Conservation (phyloP, 257 asterid species). For the Perilla frutescens region DNA sequence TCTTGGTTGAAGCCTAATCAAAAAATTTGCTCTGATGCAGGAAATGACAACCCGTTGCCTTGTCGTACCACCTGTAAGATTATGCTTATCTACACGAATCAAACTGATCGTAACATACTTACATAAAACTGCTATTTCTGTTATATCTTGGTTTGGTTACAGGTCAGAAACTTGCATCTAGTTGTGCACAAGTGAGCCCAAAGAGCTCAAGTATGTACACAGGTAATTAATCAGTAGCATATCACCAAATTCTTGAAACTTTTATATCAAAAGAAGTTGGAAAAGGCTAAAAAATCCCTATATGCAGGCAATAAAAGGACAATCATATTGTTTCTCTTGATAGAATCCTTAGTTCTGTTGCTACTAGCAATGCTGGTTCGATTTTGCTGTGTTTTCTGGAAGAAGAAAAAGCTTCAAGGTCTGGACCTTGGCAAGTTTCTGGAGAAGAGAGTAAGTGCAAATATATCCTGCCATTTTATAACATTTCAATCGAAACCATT, state of each 20-base stretch:
- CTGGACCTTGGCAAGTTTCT: constrained; percentile 75
- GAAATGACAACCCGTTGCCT: constrained; percentile 63
- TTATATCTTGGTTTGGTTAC: constrained; percentile 35
- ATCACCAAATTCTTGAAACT: constrained; percentile 9
- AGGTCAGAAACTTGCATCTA: constrained; percentile 77
- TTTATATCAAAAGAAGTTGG: neutral
- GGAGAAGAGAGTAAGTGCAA: constrained; percentile 76
- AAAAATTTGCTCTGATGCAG: constrained; percentile 49
- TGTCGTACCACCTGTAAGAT: constrained; percentile 74
- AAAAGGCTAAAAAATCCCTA: neutral
- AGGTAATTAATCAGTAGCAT: constrained; percentile 42
- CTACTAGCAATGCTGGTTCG: constrained; percentile 60
- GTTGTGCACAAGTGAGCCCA: constrained; percentile 71
- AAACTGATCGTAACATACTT: too few relatives aligned
- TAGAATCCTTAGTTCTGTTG: constrained; percentile 68
- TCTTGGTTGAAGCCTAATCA: too few relatives aligned
- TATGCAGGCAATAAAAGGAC: constrained; percentile 71
- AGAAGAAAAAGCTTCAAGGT: constrained; percentile 79
- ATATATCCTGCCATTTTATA: neutral
- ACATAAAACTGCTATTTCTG: neutral
- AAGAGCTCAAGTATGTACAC: constrained; percentile 54
- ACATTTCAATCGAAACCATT: neutral
- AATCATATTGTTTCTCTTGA: constrained; percentile 59
- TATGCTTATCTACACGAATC: constrained; percentile 5
- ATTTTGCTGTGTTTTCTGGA: constrained; percentile 78